Evolutionary conservation across 2,329 filamentous ascomycete species (phyloP).

Genomic region (Aspergillus terreus): DNA sequence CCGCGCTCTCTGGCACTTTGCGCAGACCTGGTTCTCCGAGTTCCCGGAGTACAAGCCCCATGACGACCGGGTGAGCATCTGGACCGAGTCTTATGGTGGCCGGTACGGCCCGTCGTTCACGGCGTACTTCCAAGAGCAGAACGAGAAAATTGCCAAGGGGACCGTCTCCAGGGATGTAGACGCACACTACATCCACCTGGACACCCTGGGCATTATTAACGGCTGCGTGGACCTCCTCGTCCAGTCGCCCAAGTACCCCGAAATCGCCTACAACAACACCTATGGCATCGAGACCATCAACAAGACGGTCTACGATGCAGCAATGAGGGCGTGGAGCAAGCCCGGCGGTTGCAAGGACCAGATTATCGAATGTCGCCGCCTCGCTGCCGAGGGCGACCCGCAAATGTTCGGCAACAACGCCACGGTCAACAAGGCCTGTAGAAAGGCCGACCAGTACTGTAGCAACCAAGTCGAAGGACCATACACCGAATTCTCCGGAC

Average conservation of each 20-base stretch:
- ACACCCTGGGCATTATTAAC: conserved; percentile 56
- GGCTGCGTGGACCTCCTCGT: conserved; percentile 52
- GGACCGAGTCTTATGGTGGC: conserved; percentile 46
- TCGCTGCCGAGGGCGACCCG: conserved; percentile 49
- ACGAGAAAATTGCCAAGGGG: conserved; percentile 36
- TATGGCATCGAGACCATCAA: conserved; percentile 54
- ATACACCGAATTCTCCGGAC: conserved; percentile 40
- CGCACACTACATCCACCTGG: conserved; percentile 41
- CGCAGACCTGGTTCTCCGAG: conserved; percentile 59
- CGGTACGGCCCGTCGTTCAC: conserved; percentile 42
- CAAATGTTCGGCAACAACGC: conserved; percentile 44
- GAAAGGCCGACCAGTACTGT: conserved; percentile 45
- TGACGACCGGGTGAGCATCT: conserved; percentile 48
- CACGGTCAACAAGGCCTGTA: conserved; percentile 46
- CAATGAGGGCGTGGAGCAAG: conserved; percentile 42
- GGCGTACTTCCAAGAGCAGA: conserved; percentile 41
- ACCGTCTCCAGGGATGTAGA: conserved; percentile 20
- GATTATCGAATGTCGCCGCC: conserved; percentile 49
- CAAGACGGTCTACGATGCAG: conserved; percentile 44
- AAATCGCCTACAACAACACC: conserved; percentile 57
- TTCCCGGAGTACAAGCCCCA: conserved; percentile 61
- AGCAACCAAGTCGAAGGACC: conserved; percentile 41
- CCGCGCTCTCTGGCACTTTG: conserved; percentile 57
- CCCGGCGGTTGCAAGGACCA: conserved; percentile 53
- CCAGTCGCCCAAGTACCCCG: conserved; percentile 47